Evolutionary conservation across 306 rosid genomes (phyloP).

Genomic region (Castanea sativa): DNA sequence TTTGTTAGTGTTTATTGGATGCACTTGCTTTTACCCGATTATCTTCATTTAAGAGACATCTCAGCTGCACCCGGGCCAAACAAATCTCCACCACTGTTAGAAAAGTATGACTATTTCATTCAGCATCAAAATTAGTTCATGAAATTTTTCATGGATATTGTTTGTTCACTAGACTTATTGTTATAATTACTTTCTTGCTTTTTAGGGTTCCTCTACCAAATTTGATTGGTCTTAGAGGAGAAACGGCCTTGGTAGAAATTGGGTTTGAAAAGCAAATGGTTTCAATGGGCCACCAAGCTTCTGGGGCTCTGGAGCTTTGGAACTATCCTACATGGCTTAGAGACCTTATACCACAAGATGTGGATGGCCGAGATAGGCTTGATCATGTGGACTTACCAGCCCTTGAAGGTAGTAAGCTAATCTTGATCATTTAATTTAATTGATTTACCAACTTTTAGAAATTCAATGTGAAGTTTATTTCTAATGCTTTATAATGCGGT

Average conservation of each 20-base stretch:
- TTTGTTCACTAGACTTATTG: neutral
- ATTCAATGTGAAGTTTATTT: neutral
- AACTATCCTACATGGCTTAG: constrained; percentile 52
- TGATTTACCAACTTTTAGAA: neutral
- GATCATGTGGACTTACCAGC: constrained; percentile 54
- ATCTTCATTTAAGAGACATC: constrained; percentile 35
- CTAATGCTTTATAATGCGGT: constrained; percentile 30
- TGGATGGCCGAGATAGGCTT: constrained; percentile 48
- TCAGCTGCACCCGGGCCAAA: constrained; percentile 36
- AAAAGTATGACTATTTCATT: constrained; percentile 27
- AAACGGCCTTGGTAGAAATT: constrained; percentile 31
- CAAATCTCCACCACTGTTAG: constrained; percentile 47
- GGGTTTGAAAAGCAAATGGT: constrained; percentile 46
- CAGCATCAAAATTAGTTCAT: neutral
- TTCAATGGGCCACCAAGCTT: constrained; percentile 76
- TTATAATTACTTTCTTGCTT: neutral
- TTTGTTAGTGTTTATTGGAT: constrained; percentile 53
- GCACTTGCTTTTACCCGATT: constrained; percentile 57
- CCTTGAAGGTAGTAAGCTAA: constrained; percentile 44
- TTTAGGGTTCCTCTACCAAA: constrained; percentile 42
- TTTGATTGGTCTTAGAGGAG: constrained; percentile 46
- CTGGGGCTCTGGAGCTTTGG: constrained; percentile 55
- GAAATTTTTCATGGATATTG: neutral
- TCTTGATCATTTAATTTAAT: neutral
- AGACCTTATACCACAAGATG: constrained; percentile 39